Evolutionary conservation across 2,329 filamentous ascomycete genomes (phyloP), one percentile per base, ranked within the genome.

Genomic region (Venturia pyrina): DNA sequence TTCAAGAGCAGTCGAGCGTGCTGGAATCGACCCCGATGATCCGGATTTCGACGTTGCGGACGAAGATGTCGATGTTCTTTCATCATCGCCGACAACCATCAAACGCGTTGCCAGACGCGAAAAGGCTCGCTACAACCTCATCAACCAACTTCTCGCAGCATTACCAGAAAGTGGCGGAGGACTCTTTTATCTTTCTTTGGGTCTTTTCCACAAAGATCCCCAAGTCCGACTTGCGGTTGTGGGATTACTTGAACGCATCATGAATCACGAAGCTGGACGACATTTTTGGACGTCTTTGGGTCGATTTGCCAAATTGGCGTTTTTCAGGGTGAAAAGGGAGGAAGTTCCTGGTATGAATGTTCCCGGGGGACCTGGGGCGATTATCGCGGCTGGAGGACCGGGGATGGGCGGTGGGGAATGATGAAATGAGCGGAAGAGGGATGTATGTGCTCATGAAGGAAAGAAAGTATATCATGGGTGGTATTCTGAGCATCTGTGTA

Each of bases 221-320:
- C 89, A 91, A 63, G 93, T 97, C 13, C 84, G 95, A 44, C 78
- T 89, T 70, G 87, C 86, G 65, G 90, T 91, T 1, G 88, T 91
- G 0, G 90, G 90, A 68, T 78, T 99, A 44, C 77, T 99, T 28
- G 91, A 93, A 70, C 84, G 92, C 28, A 87, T 99, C 65, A 85
- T 87, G 70, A 87, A 89, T 66, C 93, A 99, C 76, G 89, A 96
- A 73, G 95, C 92, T 11, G 95, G 95, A 1, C 85, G 92, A 72
- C 91, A 98, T 77, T 98, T 95, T 83, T 99, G 93, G 91, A 86
- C 84, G 69, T 86, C 86, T 40, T 79, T 99, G 62, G 95, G 92
- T 66, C 83, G 91, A 57, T 99, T 97, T 73, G 89, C 93, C 70
- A 96, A 93, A 77, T 78, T 96, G 69, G 93, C 90, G 3, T 96